A percentile compares a stretch with the other conserved stretches of the same genome.
These are phyloP conservation scores for Schizopora paradoxa DNA, from an alignment of 1,284 basidiomycete genomes.

Conservation along the genomic window DNA sequence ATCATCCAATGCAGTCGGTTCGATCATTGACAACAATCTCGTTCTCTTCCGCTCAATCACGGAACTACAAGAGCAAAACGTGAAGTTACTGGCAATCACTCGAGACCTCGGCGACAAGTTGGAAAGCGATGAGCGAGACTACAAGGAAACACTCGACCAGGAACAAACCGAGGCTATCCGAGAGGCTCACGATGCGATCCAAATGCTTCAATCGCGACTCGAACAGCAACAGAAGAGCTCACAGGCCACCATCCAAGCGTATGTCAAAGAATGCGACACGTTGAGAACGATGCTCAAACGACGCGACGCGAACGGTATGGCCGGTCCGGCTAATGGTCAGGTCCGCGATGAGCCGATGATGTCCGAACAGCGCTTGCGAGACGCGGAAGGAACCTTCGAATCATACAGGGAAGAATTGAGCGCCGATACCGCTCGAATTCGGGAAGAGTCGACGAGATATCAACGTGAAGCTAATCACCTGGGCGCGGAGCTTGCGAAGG, in stretches of 20 bases:
- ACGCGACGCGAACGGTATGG: constrained; percentile 33
- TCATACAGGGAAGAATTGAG: constrained; percentile 76
- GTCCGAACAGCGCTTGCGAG: constrained; percentile 53
- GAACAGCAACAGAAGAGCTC: constrained; percentile 62
- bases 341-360: constrained; percentile 28
- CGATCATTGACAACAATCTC: constrained; percentile 84
- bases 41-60: constrained; percentile 84
- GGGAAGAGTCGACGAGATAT: constrained; percentile 61
- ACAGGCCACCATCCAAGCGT: constrained; percentile 70
- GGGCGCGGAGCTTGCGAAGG: constrained; percentile 69
- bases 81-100: constrained; percentile 79
- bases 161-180: constrained; percentile 79
- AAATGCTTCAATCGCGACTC: constrained; percentile 72
- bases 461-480: constrained; percentile 67
- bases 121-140: constrained; percentile 71
- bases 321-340: constrained; percentile 31
- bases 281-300: constrained; percentile 70
- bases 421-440: constrained; percentile 60
- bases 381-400: constrained; percentile 73
- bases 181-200: constrained; percentile 85
- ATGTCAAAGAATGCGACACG: constrained; percentile 84
- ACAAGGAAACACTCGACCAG: constrained; percentile 54
- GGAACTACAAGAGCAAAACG: constrained; percentile 85
- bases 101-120: constrained; percentile 76
- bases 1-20: constrained; percentile 59